Conservation (phyloP, 2,329 filamentous ascomycete species). For the Polychaeton citri region DNA sequence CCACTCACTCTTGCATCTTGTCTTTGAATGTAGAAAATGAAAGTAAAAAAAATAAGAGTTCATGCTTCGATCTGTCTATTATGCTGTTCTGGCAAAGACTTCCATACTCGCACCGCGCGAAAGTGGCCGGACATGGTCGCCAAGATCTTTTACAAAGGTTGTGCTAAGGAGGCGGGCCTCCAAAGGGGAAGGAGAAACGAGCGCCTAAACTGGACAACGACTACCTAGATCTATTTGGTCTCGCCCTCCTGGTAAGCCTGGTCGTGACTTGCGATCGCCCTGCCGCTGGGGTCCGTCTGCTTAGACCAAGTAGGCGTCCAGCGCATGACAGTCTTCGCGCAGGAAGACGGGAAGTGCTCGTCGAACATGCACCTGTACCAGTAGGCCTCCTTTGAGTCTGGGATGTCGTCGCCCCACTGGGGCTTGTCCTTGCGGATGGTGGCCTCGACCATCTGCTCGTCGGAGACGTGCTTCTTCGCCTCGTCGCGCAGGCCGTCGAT, state of each 20-base stretch:
- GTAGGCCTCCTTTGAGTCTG: constrained; percentile 95
- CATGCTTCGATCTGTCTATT: too few species aligned
- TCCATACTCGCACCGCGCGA: too few species aligned
- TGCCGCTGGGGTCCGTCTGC: constrained; percentile 87
- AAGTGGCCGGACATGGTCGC: too few species aligned
- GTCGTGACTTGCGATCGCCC: constrained; percentile 29
- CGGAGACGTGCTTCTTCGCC: constrained; percentile 76
- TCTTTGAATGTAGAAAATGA: too few species aligned
- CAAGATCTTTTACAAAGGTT: too few species aligned
- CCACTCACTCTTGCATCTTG: too few species aligned
- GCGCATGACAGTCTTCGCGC: constrained; percentile 83
- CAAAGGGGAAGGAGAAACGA: too few species aligned
- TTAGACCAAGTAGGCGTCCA: constrained; percentile 98
- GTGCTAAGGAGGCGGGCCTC: too few species aligned
- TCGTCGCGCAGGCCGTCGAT: constrained; percentile 95
- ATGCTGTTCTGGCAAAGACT: too few species aligned
- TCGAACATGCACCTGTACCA: constrained; percentile 99
- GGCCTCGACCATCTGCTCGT: constrained; percentile 66
- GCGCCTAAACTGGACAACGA: neutral
- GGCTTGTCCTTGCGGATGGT: constrained; percentile 73
- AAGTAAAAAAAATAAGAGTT: too few species aligned
- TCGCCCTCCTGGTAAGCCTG: constrained; percentile 17
- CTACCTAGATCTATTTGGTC: neutral
- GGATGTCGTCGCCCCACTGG: constrained; percentile 86
- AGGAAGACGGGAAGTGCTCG: constrained; percentile 89